Base-by-base conservation (phyloP, 345 rosid species). In the Isatis tinctoria region DNA sequence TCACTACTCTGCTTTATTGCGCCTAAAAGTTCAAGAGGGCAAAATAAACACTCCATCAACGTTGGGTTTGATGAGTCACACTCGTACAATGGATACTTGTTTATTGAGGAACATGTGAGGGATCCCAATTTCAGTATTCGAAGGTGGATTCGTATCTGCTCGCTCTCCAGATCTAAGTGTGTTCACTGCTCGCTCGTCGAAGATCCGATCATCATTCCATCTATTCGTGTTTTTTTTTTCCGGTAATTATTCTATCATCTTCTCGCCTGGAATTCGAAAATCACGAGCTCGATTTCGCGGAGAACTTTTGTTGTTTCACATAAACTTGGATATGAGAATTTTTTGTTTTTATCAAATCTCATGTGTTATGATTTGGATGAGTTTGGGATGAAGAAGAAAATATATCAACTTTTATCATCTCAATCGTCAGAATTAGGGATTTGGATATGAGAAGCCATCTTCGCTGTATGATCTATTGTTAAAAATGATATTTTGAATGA, bases 71-170 rank as follows among this genome's bases (percentile, higher is more conserved):
- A 18, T 33, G 56, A 59, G 47, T 58, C 59, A 59, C 2, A 33
- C 32, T 54, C 39, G 20, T 32, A 53, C 70, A 39, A 61, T 53
- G 33, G 36, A 30, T 53, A 41, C n/a, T 57, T 56, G 41, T 58
- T 54, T 24, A 56, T 33, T 35, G 36, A 64, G 56, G n/a, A 68
- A 60, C 74, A 69, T 62, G 74, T 69, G 79, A 53, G 4, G 2
- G 70, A 53, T 61, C 65, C 65, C 30, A 62, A 36, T 20, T 49
- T 68, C 53, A 8, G 4, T 22, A 51, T 14, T 22, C 56, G 30
- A 12, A 37, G 74, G 69, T 27, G 6, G 61, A 13, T 49, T 67
- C 27, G 52, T 75, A 20, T 40, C 18, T 51, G 1, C 47, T 40
- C 17, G 0, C 22, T 51, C 63, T 40, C 28, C 68, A 49, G 78